Conservation (phyloP, 2,329 filamentous ascomycete genomes). For the Colletotrichum sp. region DNA sequence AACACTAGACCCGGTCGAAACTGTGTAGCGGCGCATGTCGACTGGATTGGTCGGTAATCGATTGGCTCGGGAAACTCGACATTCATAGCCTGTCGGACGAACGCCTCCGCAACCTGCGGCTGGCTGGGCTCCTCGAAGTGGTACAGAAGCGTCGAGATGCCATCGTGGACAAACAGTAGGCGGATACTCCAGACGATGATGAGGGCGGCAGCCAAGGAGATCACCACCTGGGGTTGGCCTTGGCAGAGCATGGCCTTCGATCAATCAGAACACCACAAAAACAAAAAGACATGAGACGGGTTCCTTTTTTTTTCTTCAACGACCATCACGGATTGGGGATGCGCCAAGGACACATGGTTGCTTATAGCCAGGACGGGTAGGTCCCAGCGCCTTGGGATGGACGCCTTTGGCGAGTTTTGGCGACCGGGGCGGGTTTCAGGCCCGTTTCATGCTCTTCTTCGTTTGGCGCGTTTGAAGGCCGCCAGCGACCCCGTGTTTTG, state of each 20-base stretch:
- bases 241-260: conserved; percentile 13
- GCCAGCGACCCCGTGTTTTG: neutral
- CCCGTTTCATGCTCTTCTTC: neutral
- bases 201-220: neutral
- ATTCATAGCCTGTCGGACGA: conserved; percentile 28
- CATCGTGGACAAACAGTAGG: neutral
- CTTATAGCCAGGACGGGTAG: neutral
- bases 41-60: conserved; percentile 36
- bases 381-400: neutral
- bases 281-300: neutral
- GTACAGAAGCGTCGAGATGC: neutral
- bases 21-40: conserved; percentile 33
- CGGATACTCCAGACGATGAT: conserved; percentile 14
- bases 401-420: neutral
- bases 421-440: conserved; percentile 1
- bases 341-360: neutral
- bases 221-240: neutral
- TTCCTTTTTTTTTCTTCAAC: neutral
- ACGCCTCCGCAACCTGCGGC: conserved; percentile 19
- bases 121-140: neutral
- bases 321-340: neutral
- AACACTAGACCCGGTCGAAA: conserved; percentile 42
- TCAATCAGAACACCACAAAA: neutral
- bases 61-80: conserved; percentile 40
- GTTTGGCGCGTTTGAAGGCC: neutral